Conservation (phyloP, 768 basidiomycete genomes). For the Cyclocybe aegerita region DNA sequence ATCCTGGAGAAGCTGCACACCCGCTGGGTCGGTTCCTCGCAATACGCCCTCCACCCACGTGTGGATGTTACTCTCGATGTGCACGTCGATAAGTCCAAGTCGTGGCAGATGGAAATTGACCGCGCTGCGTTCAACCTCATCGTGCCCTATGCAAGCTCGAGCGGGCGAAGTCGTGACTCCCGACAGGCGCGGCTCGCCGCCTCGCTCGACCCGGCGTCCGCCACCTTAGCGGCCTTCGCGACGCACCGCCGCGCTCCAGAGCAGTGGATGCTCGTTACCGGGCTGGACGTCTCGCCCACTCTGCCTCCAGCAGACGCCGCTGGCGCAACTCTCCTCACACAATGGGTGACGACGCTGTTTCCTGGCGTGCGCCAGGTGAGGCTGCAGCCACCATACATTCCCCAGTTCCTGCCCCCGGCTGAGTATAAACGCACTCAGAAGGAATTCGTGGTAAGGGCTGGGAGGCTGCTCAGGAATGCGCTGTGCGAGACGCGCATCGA, state of each 20-base stretch:
- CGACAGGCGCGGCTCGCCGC: not conserved
- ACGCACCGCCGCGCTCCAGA: not conserved
- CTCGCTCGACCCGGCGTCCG: not conserved
- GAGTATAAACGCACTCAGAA: constrained; percentile 1
- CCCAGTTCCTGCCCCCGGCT: not conserved
- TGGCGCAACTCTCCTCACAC: constrained; percentile 1
- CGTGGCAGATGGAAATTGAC: constrained; percentile 7
- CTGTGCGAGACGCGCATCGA: not conserved
- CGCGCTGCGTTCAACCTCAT: not conserved
- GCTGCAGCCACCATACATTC: constrained; percentile 4
- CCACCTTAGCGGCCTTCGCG: not conserved
- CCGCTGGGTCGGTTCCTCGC: not conserved
- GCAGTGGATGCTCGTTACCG: constrained; percentile 7
- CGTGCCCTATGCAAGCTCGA: not conserved
- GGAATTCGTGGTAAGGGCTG: not conserved
- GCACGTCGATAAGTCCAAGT: not conserved
- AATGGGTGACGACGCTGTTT: constrained; percentile 9
- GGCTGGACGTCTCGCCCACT: constrained; percentile 1
- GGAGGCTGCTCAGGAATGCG: not conserved
- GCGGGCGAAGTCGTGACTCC: not conserved
- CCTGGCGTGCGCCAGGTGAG: constrained; percentile 3
- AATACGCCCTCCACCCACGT: not conserved
- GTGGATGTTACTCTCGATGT: constrained; percentile 6
- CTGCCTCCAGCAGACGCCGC: constrained; percentile 1
- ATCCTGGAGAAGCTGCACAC: not conserved